Evolutionary conservation across 306 rosid species (phyloP), one percentile per base, ranked within the genome.

Genomic region (Cucurbita ficifolia): DNA sequence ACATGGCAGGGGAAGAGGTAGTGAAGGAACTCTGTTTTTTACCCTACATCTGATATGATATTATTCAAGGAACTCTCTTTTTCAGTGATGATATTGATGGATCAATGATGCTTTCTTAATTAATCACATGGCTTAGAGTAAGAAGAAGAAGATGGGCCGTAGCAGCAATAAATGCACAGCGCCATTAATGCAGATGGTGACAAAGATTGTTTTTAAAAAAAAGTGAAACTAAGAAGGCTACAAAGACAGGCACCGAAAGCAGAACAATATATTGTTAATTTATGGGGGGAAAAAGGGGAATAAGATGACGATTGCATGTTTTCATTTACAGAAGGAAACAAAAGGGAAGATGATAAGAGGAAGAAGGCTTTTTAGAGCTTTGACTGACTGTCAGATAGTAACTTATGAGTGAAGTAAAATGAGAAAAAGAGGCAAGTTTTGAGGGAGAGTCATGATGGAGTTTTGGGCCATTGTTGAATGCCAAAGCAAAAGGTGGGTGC

Each of bases 11-110:
- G 19, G 18, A 39, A 68, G 40, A 46, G 17, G 55, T 12, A 22
- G 7, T 46, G 21, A 69, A 67, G 54, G 33, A 29, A 29, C 3
- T 29, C 33, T 29, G 33, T 29, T 29, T 29, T 29, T 29, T 29
- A 29, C 33, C 33, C 33, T 18, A 58, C 10, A 58, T 39, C n/a
- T 12, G 4, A 33, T 5, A 58, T 14, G 2, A 9, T 48, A 48
- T 48, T 48, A 9, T 48, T 69, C 84, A 75, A 77, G 22, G 77
- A 67, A 77, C 84, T 84, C 78, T 81, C 84, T 73, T 80, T 81
- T 90, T 87, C 85, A 82, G 85, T 83, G 88, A 73, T 81, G 78
- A 84, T 81, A 84, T 81, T 79, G 85, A 81, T 78, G 60, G 82
- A 81, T 80, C 81, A 82, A 82, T 65, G 74, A 43, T 69, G 58